Percentiles rank a stretch among this genome's conserved stretches.
phyloP scores from a whole-genome alignment of 1,284 basidiomycete species.

The Naganishia sp. region DNA sequence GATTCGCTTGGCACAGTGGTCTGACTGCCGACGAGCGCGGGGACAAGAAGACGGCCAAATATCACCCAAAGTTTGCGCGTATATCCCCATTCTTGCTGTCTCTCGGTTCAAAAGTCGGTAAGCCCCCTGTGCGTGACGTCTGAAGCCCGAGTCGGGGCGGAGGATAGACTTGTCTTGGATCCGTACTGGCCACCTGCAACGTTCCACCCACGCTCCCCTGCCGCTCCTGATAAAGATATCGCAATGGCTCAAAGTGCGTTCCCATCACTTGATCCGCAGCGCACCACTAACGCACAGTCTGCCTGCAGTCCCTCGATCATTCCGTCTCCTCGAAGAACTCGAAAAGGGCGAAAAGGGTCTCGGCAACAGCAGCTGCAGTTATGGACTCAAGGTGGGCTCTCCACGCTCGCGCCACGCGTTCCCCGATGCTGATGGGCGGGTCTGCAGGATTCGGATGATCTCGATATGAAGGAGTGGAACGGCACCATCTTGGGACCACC shows the following conservation, averaged over 20 bases:
- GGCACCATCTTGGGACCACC: constrained; percentile 98
- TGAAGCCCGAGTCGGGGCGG: no score
- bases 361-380: constrained; percentile 95
- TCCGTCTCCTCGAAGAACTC: constrained; percentile 93
- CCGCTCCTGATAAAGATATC: background rate
- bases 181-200: no score
- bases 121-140: no score
- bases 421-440: background rate
- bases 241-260: constrained; percentile 65
- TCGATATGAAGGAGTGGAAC: constrained; percentile 97
- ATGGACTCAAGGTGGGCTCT: constrained; percentile 70
- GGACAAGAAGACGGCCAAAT: no score
- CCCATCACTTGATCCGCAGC: background rate
- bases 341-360: constrained; percentile 99
- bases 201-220: no score
- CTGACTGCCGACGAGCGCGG: no score
- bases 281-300: constrained; percentile 5
- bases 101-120: no score
- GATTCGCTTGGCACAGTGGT: no score
- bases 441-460: constrained; percentile 74
- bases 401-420: background rate
- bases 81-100: no score
- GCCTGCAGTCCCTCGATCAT: constrained; percentile 84
- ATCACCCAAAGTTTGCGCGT: no score
- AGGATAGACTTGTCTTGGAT: background rate